These are phyloP conservation scores for Lasiosphaeris hirsuta DNA, from an alignment of 495 filamentous ascomycete genomes.

Conservation along the genomic window DNA sequence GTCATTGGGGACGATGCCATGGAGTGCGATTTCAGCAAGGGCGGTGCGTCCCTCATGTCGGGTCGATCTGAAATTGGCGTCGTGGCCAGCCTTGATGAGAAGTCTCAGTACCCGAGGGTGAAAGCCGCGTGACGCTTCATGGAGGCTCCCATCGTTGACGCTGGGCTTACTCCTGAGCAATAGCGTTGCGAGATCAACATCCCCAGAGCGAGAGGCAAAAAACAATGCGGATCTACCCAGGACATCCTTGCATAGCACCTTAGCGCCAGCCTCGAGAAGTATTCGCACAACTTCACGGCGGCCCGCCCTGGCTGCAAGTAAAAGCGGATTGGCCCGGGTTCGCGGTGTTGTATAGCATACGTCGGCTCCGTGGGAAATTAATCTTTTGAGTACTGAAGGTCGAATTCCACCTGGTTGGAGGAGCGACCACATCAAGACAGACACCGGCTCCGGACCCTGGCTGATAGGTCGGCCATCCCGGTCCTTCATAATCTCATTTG, in stretches of 20 bases:
- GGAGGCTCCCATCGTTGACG: constrained; percentile 42
- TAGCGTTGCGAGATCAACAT: constrained; percentile 19
- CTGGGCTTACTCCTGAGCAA: constrained; percentile 18
- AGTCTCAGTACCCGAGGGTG: constrained; percentile 36
- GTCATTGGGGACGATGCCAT: constrained; percentile 28
- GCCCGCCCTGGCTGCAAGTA: constrained; percentile 35
- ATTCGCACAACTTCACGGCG: constrained; percentile 34
- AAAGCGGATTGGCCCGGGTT: constrained; percentile 37
- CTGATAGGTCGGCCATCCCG: constrained; percentile 19
- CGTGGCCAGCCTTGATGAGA: constrained; percentile 43
- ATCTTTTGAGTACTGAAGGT: too few species aligned
- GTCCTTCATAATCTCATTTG: background rate
- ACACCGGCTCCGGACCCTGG: constrained; percentile 32
- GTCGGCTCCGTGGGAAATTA: constrained; percentile 24
- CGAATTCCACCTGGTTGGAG: constrained; percentile 30
- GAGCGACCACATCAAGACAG: constrained; percentile 41
- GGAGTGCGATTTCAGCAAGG: constrained; percentile 41
- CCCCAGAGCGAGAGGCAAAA: constrained; percentile 30
- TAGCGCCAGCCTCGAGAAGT: constrained; percentile 36
- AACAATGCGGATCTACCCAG: constrained; percentile 40
- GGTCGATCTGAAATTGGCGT: constrained; percentile 40
- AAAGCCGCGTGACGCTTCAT: constrained; percentile 41
- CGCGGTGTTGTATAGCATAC: constrained; percentile 35
- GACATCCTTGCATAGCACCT: constrained; percentile 35
- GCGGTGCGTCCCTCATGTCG: constrained; percentile 41